Base-by-base conservation (phyloP, 2,329 filamentous ascomycete genomes). In the Paraphaeosphaeria sporulosa region DNA sequence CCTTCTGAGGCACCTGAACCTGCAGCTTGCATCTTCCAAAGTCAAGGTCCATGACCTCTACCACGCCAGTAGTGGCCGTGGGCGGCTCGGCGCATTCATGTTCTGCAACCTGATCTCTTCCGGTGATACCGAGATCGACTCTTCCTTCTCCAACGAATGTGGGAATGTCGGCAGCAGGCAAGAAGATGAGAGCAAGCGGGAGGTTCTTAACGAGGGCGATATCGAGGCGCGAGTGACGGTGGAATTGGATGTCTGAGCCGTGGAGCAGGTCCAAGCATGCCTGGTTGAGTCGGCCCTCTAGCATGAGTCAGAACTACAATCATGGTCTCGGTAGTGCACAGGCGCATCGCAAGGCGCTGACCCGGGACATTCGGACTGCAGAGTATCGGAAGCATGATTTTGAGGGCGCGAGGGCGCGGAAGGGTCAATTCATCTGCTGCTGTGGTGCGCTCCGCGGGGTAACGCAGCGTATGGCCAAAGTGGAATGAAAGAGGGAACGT, bases 201-300 rank as follows among this genome's bases (percentile, higher is more conserved):
- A 95, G 88, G 81, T 99, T 99, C 84, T 97, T 96, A 76, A 98
- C 95, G 27, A 99, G 89, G 17, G 95, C 95, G 75, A 99, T 97
- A 79, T 99, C 95, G 72, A 98, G 91, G 60, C 95, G 90, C 78
- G 91, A 93, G 83, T 97, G 93, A 75, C 95, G 90, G 78, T 92
- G 90, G 83, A 99, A 99, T 79, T 99, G 93, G 71, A 99, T 94
- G 79, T 99, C 95, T 72, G 91, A 93, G 67, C 95, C 95, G 74
- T 94, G 86, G 57, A 99, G 90, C 54, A 99, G 89, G 78, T 98
- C 93, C 53, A 99, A 87, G 57, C 92, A 89, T 60, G 92, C 88
- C 80, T 93, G 87, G 80, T 97, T 91, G 57, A 99, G 89, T 58
- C 95, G 92, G 65, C 95, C 95, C 90, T 99, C 93, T 96, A 74